phyloP scores from a whole-genome alignment of 441 rosid species.

The Pelargonium cotyledonis region DNA sequence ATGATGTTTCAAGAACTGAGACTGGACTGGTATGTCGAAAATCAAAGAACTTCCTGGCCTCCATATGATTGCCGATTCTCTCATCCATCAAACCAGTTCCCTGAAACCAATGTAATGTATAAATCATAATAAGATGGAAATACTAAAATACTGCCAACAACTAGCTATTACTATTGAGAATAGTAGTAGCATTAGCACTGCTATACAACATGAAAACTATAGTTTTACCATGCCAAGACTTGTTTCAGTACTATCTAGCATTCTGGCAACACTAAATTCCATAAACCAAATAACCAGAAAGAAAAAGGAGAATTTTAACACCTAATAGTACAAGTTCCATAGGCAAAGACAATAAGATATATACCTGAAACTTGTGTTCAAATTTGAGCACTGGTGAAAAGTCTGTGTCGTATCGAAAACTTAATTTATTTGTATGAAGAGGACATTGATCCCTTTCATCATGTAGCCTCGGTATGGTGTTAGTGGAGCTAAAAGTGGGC shows the following conservation, averaged over 20 bases:
- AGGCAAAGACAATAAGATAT: neutral
- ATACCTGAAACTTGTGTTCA: constrained; percentile 50
- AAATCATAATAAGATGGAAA: constrained; percentile 1
- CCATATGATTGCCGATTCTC: constrained; percentile 29
- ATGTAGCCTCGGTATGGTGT: constrained; percentile 19
- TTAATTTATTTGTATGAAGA: constrained; percentile 17
- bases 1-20: constrained; percentile 55
- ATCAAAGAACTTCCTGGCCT: constrained; percentile 30
- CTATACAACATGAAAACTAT: neutral
- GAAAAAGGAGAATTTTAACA: neutral
- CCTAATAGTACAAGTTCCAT: neutral
- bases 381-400: constrained; percentile 25
- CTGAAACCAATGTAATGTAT: constrained; percentile 26
- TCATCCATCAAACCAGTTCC: constrained; percentile 46
- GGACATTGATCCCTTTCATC: constrained; percentile 17
- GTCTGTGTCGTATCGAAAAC: constrained; percentile 22
- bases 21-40: constrained; percentile 59
- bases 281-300: too few relatives aligned
- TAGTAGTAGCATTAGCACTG: too few relatives aligned
- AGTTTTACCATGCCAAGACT: neutral
- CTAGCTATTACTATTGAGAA: neutral
- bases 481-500: constrained; percentile 19
- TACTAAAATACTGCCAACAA: neutral
- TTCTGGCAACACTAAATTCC: neutral
- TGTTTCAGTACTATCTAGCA: neutral